Evolutionary conservation across 306 rosid genomes (phyloP).

Genomic region (Cucurbita argyrosperma): DNA sequence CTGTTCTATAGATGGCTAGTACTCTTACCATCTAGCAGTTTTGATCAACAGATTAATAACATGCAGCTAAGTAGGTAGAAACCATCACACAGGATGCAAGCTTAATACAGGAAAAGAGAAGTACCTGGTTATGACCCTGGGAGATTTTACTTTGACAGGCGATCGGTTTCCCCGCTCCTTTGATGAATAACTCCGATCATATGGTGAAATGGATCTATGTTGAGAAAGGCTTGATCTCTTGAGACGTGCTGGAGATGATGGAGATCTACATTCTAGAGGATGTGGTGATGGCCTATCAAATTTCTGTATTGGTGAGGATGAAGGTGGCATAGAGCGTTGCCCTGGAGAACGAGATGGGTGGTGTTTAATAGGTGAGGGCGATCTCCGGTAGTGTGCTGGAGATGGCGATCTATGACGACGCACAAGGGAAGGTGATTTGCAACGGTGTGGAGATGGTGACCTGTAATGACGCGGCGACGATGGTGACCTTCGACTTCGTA

Average conservation of each 20-base stretch:
- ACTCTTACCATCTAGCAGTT: not conserved
- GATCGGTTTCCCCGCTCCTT: conserved; percentile 32
- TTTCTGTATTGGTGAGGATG: conserved; percentile 15
- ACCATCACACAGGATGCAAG: not conserved
- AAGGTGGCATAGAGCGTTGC: conserved; percentile 17
- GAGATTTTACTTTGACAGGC: conserved; percentile 27
- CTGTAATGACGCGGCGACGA: not conserved
- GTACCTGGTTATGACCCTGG: conserved; percentile 44
- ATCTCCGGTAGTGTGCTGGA: not conserved
- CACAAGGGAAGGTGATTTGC: not conserved
- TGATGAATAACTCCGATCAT: conserved; percentile 40
- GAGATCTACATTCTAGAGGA: conserved; percentile 1
- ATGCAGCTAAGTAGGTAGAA: not conserved
- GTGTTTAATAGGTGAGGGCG: not conserved
- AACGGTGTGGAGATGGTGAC: conserved; percentile 6
- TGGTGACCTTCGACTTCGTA: not conserved
- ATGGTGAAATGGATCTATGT: conserved; percentile 19
- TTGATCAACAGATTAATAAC: not conserved
- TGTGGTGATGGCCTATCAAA: conserved; percentile 17
- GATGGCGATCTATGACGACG: not conserved
- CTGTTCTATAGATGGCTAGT: not conserved
- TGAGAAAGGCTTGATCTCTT: conserved; percentile 36
- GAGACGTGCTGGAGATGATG: conserved; percentile 16
- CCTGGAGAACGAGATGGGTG: conserved; percentile 28
- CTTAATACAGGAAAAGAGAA: not conserved